A percentile compares a stretch with the other conserved stretches of the same genome.
Evolutionary conservation across 768 basidiomycete species (phyloP).

Genomic region (Lentinula edodes): DNA sequence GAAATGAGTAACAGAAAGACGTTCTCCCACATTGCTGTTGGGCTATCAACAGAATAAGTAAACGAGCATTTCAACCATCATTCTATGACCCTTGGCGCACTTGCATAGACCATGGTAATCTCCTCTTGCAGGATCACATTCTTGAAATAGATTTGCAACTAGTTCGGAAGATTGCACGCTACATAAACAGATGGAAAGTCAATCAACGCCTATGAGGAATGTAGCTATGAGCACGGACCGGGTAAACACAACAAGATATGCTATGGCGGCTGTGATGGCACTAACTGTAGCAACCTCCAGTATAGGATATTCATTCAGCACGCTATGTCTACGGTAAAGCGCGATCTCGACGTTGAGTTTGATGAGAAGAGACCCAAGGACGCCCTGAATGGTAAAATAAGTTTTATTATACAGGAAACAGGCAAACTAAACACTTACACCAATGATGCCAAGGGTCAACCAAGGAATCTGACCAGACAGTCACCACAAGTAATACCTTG

Average conservation of each 20-base stretch:
- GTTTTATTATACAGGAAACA: background rate
- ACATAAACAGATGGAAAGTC: background rate
- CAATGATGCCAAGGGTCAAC: slow-evolving; percentile 56
- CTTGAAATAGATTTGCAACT: slow-evolving; percentile 78
- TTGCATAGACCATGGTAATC: slow-evolving; percentile 81
- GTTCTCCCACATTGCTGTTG: slow-evolving; percentile 61
- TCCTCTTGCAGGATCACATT: slow-evolving; percentile 64
- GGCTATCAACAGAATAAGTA: slow-evolving; percentile 28
- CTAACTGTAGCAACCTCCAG: slow-evolving; percentile 58
- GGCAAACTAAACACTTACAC: slow-evolving; percentile 30
- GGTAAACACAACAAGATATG: slow-evolving; percentile 68
- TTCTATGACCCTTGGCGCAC: slow-evolving; percentile 30
- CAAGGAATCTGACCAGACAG: slow-evolving; percentile 55
- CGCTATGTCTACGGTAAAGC: slow-evolving; percentile 52
- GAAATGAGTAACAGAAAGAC: slow-evolving; percentile 62
- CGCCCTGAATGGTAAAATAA: slow-evolving; percentile 37
- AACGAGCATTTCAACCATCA: background rate
- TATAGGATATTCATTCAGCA: slow-evolving; percentile 54
- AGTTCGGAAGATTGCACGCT: slow-evolving; percentile 76
- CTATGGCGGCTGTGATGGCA: slow-evolving; percentile 64
- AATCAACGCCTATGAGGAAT: background rate
- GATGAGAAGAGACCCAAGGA: slow-evolving; percentile 62
- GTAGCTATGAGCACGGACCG: slow-evolving; percentile 28
- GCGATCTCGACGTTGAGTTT: slow-evolving; percentile 61
- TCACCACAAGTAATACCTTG: background rate